Evolutionary conservation across 345 rosid genomes (phyloP).

Genomic region (Boechera stricta): DNA sequence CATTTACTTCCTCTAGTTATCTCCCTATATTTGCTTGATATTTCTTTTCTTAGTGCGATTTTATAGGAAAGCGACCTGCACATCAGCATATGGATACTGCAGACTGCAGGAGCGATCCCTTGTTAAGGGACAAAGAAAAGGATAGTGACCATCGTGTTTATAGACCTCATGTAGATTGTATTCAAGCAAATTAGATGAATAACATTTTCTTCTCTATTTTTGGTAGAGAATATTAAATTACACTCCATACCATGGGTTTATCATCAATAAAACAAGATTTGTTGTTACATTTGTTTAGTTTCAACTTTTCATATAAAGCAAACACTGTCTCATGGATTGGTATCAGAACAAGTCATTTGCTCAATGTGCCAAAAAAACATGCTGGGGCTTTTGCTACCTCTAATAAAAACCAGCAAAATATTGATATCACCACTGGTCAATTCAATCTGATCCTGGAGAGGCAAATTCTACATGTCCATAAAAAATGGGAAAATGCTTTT

Average conservation of each 20-base stretch:
- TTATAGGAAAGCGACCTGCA: background rate
- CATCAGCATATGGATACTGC: background rate
- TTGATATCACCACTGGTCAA: slow-evolving; percentile 25
- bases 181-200: background rate
- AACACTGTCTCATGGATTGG: slow-evolving; percentile 6
- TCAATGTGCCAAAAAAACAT: slow-evolving; percentile 18
- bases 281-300: slow-evolving; percentile 15
- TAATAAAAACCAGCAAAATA: slow-evolving; percentile 24
- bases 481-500: background rate
- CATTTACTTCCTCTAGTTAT: slow-evolving; percentile 5
- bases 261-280: slow-evolving; percentile 29
- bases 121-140: background rate
- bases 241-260: background rate
- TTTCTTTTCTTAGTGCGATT: slow-evolving; percentile 3
- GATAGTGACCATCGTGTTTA: slow-evolving; percentile 7
- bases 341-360: slow-evolving; percentile 13
- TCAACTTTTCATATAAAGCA: slow-evolving; percentile 1
- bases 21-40: background rate
- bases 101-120: background rate
- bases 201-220: background rate
- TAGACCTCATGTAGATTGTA: slow-evolving; percentile 26
- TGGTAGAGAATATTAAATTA: slow-evolving; percentile 16
- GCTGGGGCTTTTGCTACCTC: slow-evolving; percentile 9
- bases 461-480: slow-evolving; percentile 13
- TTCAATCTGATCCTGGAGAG: slow-evolving; percentile 18